Percentiles rank a stretch among this genome's conserved stretches.
phyloP scores from a whole-genome alignment of 2,329 filamentous ascomycete species.

The Ascochyta viciae-villosae region DNA sequence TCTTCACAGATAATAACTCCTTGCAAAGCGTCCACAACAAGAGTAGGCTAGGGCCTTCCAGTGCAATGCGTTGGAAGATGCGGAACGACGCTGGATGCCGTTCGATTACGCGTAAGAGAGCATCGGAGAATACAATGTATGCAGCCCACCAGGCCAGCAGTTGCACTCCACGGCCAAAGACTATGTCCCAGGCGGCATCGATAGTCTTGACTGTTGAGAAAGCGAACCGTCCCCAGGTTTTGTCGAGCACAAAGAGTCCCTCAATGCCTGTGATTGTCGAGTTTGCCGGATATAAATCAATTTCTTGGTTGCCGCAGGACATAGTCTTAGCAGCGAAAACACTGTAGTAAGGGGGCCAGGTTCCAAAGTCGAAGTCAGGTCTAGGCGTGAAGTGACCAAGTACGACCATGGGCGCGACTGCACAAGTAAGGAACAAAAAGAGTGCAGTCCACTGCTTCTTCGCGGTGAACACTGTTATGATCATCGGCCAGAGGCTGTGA shows the following conservation, averaged over 20 bases:
- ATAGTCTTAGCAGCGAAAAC: conserved; percentile 26
- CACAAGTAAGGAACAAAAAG: conserved; percentile 15
- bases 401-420: conserved; percentile 17
- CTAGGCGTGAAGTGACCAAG: conserved; percentile 17
- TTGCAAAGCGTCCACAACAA: conserved; percentile 34
- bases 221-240: conserved; percentile 29
- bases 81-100: conserved; percentile 41
- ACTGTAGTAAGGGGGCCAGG: conserved; percentile 8
- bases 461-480: not conserved
- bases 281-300: conserved; percentile 19
- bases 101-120: conserved; percentile 45
- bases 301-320: conserved; percentile 11
- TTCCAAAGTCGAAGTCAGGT: not conserved
- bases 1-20: conserved; percentile 34
- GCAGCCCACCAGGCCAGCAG: conserved; percentile 36
- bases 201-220: conserved; percentile 47
- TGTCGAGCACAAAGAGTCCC: conserved; percentile 39
- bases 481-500: not conserved
- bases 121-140: conserved; percentile 45
- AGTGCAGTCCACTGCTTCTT: conserved; percentile 23
- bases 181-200: conserved; percentile 47
- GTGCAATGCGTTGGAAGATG: conserved; percentile 43
- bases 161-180: conserved; percentile 44
- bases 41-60: conserved; percentile 35
- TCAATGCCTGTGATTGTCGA: conserved; percentile 31